Evolutionary conservation across 768 basidiomycete genomes (phyloP).

Genomic region (Mycena alexandri): DNA sequence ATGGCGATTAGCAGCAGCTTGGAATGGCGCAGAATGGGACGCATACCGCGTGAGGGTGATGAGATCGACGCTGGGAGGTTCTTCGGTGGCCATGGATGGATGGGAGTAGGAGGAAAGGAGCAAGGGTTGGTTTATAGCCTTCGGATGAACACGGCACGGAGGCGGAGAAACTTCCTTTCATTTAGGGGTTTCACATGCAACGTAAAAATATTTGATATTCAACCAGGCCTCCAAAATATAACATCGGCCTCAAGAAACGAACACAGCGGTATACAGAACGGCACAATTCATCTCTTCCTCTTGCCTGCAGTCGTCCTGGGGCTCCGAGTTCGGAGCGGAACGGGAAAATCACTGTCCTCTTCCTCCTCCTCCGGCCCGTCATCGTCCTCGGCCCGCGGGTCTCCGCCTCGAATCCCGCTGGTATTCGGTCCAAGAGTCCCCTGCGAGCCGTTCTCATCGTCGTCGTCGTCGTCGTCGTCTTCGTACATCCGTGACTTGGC

Average conservation of each 20-base stretch:
- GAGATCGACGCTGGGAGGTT: slow-evolving; percentile 85
- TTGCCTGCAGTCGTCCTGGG: slow-evolving; percentile 68
- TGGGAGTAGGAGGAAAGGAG: slow-evolving; percentile 11
- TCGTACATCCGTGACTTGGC: slow-evolving; percentile 73
- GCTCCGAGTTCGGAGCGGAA: slow-evolving; percentile 72
- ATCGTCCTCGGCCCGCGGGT: slow-evolving; percentile 59
- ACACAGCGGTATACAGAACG: slow-evolving; percentile 11
- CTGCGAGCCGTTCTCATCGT: slow-evolving; percentile 61
- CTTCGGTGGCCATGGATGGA: slow-evolving; percentile 63
- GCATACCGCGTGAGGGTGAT: slow-evolving; percentile 91
- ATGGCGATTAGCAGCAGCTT: slow-evolving; percentile 23
- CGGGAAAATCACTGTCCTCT: slow-evolving; percentile 80
- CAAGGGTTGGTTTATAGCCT: slow-evolving; percentile 27
- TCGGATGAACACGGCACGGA: slow-evolving; percentile 18
- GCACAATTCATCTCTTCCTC: slow-evolving; percentile 68
- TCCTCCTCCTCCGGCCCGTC: slow-evolving; percentile 65
- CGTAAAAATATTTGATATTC: too few species aligned
- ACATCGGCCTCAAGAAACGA: slow-evolving; percentile 1
- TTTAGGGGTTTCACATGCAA: too few species aligned
- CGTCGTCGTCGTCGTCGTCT: slow-evolving; percentile 68
- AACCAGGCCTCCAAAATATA: not conserved
- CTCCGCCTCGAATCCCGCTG: slow-evolving; percentile 63
- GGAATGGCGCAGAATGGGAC: not conserved
- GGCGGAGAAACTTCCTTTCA: too few species aligned
- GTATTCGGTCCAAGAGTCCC: slow-evolving; percentile 52